These are phyloP conservation scores for Colletotrichum ledebouriae DNA, from an alignment of 2,329 filamentous ascomycete species.

Conservation along the genomic window DNA sequence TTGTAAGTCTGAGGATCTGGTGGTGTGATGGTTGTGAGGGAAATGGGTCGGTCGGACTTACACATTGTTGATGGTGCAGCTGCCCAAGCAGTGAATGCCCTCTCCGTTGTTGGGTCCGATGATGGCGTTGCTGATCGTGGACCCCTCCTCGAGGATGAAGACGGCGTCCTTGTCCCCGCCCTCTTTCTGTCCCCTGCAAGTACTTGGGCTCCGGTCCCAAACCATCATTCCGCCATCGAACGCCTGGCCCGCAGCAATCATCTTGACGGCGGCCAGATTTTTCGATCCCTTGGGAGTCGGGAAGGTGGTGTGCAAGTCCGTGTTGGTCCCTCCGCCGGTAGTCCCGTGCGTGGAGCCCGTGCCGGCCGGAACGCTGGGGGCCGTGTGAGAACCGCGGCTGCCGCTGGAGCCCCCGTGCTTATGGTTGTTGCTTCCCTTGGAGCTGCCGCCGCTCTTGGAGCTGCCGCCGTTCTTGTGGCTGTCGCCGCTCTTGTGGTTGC, in stretches of 20 bases:
- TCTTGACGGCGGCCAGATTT: constrained; percentile 35
- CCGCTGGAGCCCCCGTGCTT: constrained; percentile 9
- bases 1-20: neutral
- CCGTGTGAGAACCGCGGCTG: neutral
- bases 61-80: constrained; percentile 53
- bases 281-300: constrained; percentile 36
- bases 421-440: constrained; percentile 12
- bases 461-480: neutral
- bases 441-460: constrained; percentile 8
- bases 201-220: constrained; percentile 55
- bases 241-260: constrained; percentile 32
- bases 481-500: neutral
- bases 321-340: constrained; percentile 8
- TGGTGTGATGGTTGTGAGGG: neutral
- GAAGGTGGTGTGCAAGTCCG: constrained; percentile 26
- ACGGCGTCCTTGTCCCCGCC: constrained; percentile 57
- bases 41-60: constrained; percentile 5
- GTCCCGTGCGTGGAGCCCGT: constrained; percentile 18
- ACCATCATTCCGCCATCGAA: constrained; percentile 39
- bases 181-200: constrained; percentile 58
- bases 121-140: constrained; percentile 59
- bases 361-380: neutral
- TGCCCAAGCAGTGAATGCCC: constrained; percentile 60
- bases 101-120: constrained; percentile 60
- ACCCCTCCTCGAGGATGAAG: constrained; percentile 57